phyloP scores from a whole-genome alignment of 108 stramenopile species.

The Cylindrotheca closterium region DNA sequence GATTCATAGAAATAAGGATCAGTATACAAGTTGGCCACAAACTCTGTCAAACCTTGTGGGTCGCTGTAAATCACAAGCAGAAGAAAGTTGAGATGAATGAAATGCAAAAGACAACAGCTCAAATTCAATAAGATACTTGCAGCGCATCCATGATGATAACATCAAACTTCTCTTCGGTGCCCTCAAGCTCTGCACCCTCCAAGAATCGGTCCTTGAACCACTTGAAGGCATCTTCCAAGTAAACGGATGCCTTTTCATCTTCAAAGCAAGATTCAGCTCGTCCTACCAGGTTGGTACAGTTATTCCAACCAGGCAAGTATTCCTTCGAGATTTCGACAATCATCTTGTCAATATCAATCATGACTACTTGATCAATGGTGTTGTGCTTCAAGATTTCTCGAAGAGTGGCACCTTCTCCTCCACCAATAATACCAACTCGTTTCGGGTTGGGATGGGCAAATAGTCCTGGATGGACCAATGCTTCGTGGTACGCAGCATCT shows the following conservation, averaged over 20 bases:
- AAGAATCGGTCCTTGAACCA: slow-evolving; percentile 54
- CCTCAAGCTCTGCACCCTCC: background rate
- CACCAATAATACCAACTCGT: slow-evolving; percentile 65
- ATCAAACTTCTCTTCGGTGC: slow-evolving; percentile 42
- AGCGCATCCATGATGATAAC: slow-evolving; percentile 83
- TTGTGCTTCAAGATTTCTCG: slow-evolving; percentile 84
- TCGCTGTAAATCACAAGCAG: slow-evolving; percentile 14
- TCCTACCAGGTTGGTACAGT: slow-evolving; percentile 60
- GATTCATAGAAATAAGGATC: slow-evolving; percentile 43
- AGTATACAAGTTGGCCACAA: slow-evolving; percentile 51
- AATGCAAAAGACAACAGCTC: background rate
- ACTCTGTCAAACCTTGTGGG: slow-evolving; percentile 42
- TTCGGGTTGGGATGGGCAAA: slow-evolving; percentile 68
- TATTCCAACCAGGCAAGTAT: slow-evolving; percentile 59
- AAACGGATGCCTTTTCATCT: slow-evolving; percentile 49
- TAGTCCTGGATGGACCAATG: slow-evolving; percentile 92
- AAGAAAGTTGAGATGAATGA: background rate
- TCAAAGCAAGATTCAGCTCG: slow-evolving; percentile 60
- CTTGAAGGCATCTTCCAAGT: slow-evolving; percentile 50
- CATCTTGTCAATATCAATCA: slow-evolving; percentile 88
- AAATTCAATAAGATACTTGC: slow-evolving; percentile 19
- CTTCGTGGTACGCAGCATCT: slow-evolving; percentile 80
- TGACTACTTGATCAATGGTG: slow-evolving; percentile 74
- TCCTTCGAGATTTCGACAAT: slow-evolving; percentile 67
- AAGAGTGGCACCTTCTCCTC: slow-evolving; percentile 75